phyloP scores from a whole-genome alignment of 2,329 filamentous ascomycete species.

The Neonectria magnoliae region DNA sequence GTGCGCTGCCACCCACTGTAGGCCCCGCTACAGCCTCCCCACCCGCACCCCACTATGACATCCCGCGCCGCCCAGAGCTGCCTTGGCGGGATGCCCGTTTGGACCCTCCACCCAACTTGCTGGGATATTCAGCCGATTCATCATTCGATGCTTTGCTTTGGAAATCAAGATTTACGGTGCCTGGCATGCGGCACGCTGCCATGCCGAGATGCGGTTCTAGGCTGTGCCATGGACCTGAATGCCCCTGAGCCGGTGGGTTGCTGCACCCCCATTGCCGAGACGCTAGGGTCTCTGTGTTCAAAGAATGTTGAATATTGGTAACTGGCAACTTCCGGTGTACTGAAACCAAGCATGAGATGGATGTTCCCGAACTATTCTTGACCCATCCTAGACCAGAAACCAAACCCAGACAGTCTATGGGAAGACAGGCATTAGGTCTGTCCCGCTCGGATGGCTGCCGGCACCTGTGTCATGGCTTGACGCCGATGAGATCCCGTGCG shows the following conservation, averaged over 20 bases:
- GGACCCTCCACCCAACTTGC: neutral
- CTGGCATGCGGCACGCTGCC: neutral
- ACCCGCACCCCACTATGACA: constrained; percentile 33
- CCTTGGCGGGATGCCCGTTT: neutral
- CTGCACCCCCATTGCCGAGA: neutral
- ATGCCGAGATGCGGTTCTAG: neutral
- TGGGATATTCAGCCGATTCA: constrained; percentile 8
- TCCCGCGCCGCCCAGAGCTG: constrained; percentile 33
- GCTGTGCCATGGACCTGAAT: neutral
- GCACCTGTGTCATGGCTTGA: neutral
- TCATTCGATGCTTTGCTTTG: constrained; percentile 1
- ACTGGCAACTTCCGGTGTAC: neutral
- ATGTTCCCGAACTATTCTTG: neutral
- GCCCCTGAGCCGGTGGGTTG: neutral
- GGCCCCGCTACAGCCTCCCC: neutral
- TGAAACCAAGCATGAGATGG: neutral
- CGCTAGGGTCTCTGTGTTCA: neutral
- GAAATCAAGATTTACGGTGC: neutral
- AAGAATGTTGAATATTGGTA: too few species aligned
- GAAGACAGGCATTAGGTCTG: neutral
- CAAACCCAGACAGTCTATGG: neutral
- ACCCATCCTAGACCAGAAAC: neutral
- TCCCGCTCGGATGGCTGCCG: neutral
- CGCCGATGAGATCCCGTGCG: neutral
- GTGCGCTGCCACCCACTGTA: constrained; percentile 14